Evolutionary conservation across 2,329 filamentous ascomycete species (phyloP).

Genomic region (Phialemonium atrogriseum): DNA sequence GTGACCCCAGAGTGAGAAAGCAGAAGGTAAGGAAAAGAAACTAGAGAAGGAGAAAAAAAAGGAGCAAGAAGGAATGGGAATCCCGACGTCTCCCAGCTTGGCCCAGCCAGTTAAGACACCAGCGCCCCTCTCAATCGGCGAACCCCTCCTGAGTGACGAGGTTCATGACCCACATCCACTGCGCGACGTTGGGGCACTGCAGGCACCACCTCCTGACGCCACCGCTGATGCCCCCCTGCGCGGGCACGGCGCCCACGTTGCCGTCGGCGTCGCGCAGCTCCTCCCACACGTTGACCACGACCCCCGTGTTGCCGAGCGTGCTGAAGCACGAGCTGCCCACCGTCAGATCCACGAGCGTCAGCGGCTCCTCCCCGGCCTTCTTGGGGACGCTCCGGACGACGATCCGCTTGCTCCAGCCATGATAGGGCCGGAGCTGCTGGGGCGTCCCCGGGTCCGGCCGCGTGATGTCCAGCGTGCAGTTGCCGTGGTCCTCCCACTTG

Average conservation of each 20-base stretch:
- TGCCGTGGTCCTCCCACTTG: slow-evolving; percentile 89
- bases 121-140: too few relatives aligned
- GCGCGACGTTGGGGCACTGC: slow-evolving; percentile 49
- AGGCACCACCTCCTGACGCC: slow-evolving; percentile 57
- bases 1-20: too few relatives aligned
- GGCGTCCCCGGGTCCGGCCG: slow-evolving; percentile 57
- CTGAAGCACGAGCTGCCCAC: slow-evolving; percentile 80
- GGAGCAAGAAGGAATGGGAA: too few relatives aligned
- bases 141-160: slow-evolving; percentile 51
- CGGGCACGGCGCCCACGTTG: slow-evolving; percentile 41
- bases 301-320: slow-evolving; percentile 72
- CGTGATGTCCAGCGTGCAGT: slow-evolving; percentile 75
- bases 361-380: slow-evolving; percentile 44
- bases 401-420: slow-evolving; percentile 76
- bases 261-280: slow-evolving; percentile 58
- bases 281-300: slow-evolving; percentile 84
- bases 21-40: too few relatives aligned
- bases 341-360: slow-evolving; percentile 72
- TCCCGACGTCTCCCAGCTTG: too few relatives aligned
- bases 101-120: too few relatives aligned
- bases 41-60: too few relatives aligned
- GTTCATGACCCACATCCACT: slow-evolving; percentile 48
- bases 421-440: slow-evolving; percentile 50
- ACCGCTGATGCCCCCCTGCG: slow-evolving; percentile 42
- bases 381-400: slow-evolving; percentile 66